Evolutionary conservation across 306 rosid genomes (phyloP).

Genomic region (Ziziphus jujuba): DNA sequence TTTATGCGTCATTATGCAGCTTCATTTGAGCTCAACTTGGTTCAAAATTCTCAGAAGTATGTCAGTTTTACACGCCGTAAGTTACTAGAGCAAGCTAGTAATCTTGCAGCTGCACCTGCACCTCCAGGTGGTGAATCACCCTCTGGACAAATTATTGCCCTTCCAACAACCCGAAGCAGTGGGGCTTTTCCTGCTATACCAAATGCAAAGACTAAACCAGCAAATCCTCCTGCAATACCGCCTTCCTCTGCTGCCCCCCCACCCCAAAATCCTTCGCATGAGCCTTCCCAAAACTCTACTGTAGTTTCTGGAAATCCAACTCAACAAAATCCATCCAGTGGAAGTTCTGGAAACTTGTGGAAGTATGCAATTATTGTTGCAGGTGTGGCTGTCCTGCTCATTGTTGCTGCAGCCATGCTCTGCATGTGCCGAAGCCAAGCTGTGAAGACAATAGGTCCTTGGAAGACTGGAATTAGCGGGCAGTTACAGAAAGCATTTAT

Average conservation of each 20-base stretch:
- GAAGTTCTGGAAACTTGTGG: slow-evolving; percentile 44
- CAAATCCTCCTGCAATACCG: slow-evolving; percentile 32
- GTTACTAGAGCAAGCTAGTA: slow-evolving; percentile 63
- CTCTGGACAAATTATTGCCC: slow-evolving; percentile 37
- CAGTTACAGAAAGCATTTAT: slow-evolving; percentile 91
- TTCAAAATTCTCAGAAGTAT: slow-evolving; percentile 22
- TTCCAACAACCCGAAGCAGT: slow-evolving; percentile 57
- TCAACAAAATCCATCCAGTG: slow-evolving; percentile 9
- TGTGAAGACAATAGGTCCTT: slow-evolving; percentile 70
- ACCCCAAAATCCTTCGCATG: slow-evolving; percentile 10
- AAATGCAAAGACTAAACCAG: slow-evolving; percentile 29
- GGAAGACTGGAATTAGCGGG: slow-evolving; percentile 94
- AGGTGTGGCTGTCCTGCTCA: slow-evolving; percentile 40
- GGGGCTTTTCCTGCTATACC: slow-evolving; percentile 76
- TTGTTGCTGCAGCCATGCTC: slow-evolving; percentile 42
- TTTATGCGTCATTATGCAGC: slow-evolving; percentile 36
- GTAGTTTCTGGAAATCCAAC: slow-evolving; percentile 16
- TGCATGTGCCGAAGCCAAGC: slow-evolving; percentile 64
- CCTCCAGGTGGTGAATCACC: slow-evolving; percentile 39
- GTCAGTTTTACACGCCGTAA: slow-evolving; percentile 49
- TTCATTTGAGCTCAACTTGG: slow-evolving; percentile 32
- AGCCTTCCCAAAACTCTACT: slow-evolving; percentile 18
- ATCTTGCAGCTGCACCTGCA: slow-evolving; percentile 68
- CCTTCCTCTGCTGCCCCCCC: slow-evolving; percentile 17
- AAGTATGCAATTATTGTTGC: slow-evolving; percentile 38